Base-by-base conservation (phyloP, 768 basidiomycete species). In the Trametes cubensis region DNA sequence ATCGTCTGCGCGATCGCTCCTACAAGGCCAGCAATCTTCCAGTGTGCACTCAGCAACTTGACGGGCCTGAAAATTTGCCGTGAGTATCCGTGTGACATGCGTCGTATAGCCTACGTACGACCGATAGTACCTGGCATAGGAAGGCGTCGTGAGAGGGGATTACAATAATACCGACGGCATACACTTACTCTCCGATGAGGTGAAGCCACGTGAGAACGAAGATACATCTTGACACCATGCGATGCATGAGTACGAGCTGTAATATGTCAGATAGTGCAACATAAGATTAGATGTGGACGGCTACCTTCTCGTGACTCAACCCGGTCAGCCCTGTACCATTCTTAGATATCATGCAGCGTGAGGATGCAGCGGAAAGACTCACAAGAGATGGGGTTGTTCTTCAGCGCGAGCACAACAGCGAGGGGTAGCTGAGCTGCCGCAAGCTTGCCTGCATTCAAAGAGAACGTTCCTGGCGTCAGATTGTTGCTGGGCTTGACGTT, bases 341-440 rank as follows among this genome's bases (percentile, higher is more conserved):
- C 13, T 49, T 14, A 17, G 48, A 11, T 26, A 17, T 30, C 4
- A 21, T 51, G 18, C 40, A 30, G 20, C 7, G 10, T 13, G 23
- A 20, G 25, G 14, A 18, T 14, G 28, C 21, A 51, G n/a, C 3
- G 15, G n/a, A 17, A 18, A 21, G 20, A 50, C 57, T 44, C 61
- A 71, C 68, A 80, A 78, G 78, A 41, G 80, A 84, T 62, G 30
- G 82, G 61, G 62, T 82, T 84, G 69, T 85, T 85, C 73, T 84
- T 85, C 41, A 78, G 78, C 1, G 82, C 80, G 5, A 85, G 73
- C 13, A 79, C 79, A 4, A 84, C 79, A 42, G 84, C 75, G 42
- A 84, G 73, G 4, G 83, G 80, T 4, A 83, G 69, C 66, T 85
- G 80, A 28, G 71, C 73, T n/a, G 79, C 75, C 2, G 78, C 79